Conservation (phyloP, 345 rosid genomes). For the Psidium guajava region DNA sequence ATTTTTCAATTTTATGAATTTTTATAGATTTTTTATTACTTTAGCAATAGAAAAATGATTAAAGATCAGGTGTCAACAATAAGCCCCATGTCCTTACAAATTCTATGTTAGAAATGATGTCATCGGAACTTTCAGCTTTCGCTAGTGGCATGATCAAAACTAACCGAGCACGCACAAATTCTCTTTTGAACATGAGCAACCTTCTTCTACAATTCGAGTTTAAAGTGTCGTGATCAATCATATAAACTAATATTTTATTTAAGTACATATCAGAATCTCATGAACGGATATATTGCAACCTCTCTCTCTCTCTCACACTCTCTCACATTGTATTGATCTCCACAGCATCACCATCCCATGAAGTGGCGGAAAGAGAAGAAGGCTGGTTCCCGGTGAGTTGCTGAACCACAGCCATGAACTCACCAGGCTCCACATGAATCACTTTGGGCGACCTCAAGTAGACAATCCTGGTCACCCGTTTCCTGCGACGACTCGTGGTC, state of each 20-base stretch:
- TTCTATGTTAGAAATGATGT: background rate
- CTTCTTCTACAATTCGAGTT: background rate
- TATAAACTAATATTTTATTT: background rate
- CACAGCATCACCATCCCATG: background rate
- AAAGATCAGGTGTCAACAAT: no score
- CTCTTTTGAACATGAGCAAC: background rate
- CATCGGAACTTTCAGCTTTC: background rate
- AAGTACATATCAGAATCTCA: background rate
- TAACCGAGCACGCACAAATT: background rate
- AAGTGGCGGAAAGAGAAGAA: background rate
- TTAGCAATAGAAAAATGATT: no score
- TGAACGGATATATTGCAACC: background rate
- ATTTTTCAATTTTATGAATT: no score
- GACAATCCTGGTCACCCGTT: constrained; percentile 15
- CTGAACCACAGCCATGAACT: constrained; percentile 38
- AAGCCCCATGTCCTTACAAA: background rate
- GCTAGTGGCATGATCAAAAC: background rate
- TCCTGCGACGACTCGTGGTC: background rate
- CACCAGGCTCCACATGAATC: constrained; percentile 25
- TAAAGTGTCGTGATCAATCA: background rate
- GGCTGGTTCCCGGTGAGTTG: constrained; percentile 33
- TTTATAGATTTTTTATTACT: no score
- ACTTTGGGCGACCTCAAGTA: constrained; percentile 35
- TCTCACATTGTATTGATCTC: background rate
- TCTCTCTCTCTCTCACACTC: background rate